These are phyloP conservation scores for Diddensiella transvaalensis DNA, from an alignment of 805 yeast species.

Conservation along the genomic window DNA sequence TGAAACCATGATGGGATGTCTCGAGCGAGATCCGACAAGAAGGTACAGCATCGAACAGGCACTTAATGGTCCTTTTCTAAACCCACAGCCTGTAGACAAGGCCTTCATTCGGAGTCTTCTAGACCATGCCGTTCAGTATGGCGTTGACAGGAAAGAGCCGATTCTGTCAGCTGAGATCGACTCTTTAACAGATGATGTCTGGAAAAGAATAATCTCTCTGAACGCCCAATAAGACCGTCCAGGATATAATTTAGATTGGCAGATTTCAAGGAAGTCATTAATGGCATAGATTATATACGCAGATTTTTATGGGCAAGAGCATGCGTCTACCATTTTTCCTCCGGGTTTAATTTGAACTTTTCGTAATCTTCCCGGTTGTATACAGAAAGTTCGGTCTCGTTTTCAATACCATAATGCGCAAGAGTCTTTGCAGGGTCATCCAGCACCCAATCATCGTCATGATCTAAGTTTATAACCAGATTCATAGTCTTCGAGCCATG, in stretches of 20 bases:
- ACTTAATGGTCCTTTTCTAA: conserved; percentile 61
- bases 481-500: conserved; percentile 94
- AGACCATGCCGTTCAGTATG: conserved; percentile 73
- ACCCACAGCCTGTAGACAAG: conserved; percentile 69
- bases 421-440: conserved; percentile 41
- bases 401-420: conserved; percentile 57
- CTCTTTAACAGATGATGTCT: conserved; percentile 52
- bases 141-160: conserved; percentile 45
- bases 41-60: conserved; percentile 65
- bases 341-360: conserved; percentile 74
- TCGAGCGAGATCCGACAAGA: conserved; percentile 63
- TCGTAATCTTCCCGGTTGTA: conserved; percentile 67
- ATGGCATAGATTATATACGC: too few species aligned
- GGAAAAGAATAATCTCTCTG: conserved; percentile 43
- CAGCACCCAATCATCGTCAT: conserved; percentile 73
- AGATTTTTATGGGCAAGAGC: too few species aligned
- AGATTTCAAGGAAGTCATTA: too few species aligned
- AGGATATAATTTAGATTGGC: too few species aligned
- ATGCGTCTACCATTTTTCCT: conserved; percentile 86
- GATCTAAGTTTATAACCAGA: conserved; percentile 83
- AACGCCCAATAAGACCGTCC: neutral
- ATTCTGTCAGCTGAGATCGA: conserved; percentile 44
- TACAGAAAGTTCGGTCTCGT: conserved; percentile 90
- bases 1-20: conserved; percentile 68
- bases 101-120: conserved; percentile 66